Conservation (phyloP, 805 yeast genomes). For the Wickerhamiella musiphila region DNA sequence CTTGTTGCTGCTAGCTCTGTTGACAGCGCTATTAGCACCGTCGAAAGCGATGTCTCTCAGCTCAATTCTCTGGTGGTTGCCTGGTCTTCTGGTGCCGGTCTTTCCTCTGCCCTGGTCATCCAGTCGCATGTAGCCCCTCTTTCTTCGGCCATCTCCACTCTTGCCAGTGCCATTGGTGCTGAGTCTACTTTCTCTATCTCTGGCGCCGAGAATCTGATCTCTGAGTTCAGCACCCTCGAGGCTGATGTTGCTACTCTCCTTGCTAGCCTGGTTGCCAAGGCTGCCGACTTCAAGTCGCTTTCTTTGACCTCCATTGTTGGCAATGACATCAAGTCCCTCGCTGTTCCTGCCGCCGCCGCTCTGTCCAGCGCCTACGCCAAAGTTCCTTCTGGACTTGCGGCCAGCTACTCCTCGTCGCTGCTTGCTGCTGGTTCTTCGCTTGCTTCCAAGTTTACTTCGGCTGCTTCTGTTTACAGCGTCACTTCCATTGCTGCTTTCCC, state of each 20-base stretch:
- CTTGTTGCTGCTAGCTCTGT: not conserved
- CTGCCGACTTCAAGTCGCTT: slow-evolving; percentile 9
- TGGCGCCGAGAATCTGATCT: no score
- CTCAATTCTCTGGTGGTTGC: slow-evolving; percentile 1
- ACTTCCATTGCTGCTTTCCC: no score
- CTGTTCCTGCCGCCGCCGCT: slow-evolving; percentile 11
- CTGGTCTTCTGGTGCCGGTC: slow-evolving; percentile 7
- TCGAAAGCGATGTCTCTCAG: not conserved
- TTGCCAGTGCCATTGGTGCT: slow-evolving; percentile 1
- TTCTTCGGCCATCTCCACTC: not conserved
- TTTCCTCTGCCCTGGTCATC: slow-evolving; percentile 8
- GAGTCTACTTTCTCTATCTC: slow-evolving; percentile 1
- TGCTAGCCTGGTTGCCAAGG: slow-evolving; percentile 12
- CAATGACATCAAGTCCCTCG: slow-evolving; percentile 11
- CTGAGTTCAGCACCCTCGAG: slow-evolving; percentile 5
- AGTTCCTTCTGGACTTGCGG: slow-evolving; percentile 4
- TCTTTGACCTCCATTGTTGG: slow-evolving; percentile 13
- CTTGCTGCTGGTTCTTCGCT: not conserved
- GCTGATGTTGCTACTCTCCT: slow-evolving; percentile 7
- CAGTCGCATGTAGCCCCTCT: slow-evolving; percentile 6
- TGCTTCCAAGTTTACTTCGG: slow-evolving; percentile 2
- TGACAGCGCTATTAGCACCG: not conserved
- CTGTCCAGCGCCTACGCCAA: slow-evolving; percentile 5
- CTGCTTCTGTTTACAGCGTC: not conserved
- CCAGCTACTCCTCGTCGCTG: not conserved